Conservation (phyloP, 495 filamentous ascomycete species). For the Penicillium tannophilum region DNA sequence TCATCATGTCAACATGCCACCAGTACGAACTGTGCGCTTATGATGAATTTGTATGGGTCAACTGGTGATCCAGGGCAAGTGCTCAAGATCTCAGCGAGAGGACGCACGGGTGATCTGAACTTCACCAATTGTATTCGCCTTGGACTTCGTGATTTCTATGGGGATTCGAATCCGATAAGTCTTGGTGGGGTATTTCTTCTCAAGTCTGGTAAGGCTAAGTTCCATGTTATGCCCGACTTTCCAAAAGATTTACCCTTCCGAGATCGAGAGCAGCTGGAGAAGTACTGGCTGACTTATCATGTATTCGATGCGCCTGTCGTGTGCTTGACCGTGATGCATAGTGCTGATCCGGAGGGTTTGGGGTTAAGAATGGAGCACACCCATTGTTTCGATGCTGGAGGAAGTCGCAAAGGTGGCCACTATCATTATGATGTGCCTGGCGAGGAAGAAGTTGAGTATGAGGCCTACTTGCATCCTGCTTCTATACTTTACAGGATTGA, state of each 20-base stretch:
- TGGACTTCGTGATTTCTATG: constrained; percentile 27
- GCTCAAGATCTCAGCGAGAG: constrained; percentile 32
- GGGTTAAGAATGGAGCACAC: constrained; percentile 46
- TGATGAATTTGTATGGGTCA: constrained; percentile 43
- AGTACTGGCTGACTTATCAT: constrained; percentile 40
- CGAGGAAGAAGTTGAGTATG: constrained; percentile 39
- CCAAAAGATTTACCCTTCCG: constrained; percentile 33
- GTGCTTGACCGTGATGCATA: constrained; percentile 43
- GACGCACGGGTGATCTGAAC: constrained; percentile 28
- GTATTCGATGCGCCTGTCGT: constrained; percentile 37
- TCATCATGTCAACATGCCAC: constrained; percentile 7
- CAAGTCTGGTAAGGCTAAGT: constrained; percentile 32
- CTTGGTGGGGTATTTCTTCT: constrained; percentile 42
- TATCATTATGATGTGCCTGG: constrained; percentile 43
- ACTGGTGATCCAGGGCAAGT: constrained; percentile 33
- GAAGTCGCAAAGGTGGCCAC: constrained; percentile 33
- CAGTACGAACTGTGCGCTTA: constrained; percentile 38
- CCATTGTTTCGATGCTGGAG: constrained; percentile 41
- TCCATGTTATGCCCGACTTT: constrained; percentile 52
- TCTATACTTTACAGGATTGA: constrained; percentile 40
- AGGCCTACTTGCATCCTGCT: constrained; percentile 42
- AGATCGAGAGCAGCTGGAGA: constrained; percentile 24
- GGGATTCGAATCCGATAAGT: constrained; percentile 31
- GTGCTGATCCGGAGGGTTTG: constrained; percentile 34
- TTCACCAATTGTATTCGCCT: constrained; percentile 38